Base-by-base conservation (phyloP, 352 stramenopile species). In the Halophytophthora batemanensis region DNA sequence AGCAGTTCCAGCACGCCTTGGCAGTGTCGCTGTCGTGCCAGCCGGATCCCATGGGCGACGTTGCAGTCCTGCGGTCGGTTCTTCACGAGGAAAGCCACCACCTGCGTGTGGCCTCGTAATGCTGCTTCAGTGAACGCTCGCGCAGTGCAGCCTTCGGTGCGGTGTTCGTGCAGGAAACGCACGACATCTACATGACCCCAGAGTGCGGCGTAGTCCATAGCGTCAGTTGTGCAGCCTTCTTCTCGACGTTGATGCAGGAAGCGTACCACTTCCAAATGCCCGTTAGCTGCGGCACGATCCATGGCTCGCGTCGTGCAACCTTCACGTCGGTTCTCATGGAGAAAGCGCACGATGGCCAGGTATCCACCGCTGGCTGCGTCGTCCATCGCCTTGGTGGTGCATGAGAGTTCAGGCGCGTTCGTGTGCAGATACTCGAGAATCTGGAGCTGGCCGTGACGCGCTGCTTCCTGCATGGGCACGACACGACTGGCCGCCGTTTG, bases 151-250 rank as follows among this genome's bases (percentile, higher is more conserved):
- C 77, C 74, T 53, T 86, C 77, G 0, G 42, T 50, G 14, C 74
- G 72, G 45, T 85, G 77, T 17, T 70, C 63, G 25, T 85, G 70
- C 31, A 88, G 59, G 31, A 69, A 88, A 15, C 50, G 41, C 23
- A 86, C 61, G 8, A 81, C 53, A 7, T 81, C 72, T 0, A 75
- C 38, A 43, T 82, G 72, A 3, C 60, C 60, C 40, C 64, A 69
- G 22, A 69, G 45, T 8, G 70, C 74, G 0, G 74, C 74, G 35
- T 75, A 75, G 56, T 85, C 63, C 70, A 88, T 86, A 1, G 77
- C 74, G 40, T 69, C 58, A 1, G 69, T 82, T 19, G 71, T 79
- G 53, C 77, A 88, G 14, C 64, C 61, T 33, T 73, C 64, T 18
- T 48, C 22, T 48, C 60, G 43, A 17, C 67, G 41, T 28, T 57